These are phyloP conservation scores for Metschnikowia rubicola DNA, from an alignment of 805 yeast genomes.

Conservation along the genomic window DNA sequence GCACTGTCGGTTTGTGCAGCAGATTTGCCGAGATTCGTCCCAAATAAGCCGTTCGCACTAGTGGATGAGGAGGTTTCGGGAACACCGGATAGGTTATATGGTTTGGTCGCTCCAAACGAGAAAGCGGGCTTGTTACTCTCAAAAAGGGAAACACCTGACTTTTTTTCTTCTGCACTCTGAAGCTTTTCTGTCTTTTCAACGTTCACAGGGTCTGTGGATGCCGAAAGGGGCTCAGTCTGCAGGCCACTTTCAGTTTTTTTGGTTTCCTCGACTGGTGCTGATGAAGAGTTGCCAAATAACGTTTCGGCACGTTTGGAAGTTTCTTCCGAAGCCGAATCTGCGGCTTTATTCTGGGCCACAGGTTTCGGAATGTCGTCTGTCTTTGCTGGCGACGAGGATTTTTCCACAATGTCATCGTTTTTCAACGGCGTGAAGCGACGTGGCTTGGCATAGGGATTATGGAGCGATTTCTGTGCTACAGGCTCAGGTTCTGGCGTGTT, in stretches of 20 bases:
- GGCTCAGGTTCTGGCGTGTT: neutral
- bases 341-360: slow-evolving; percentile 31
- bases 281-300: neutral
- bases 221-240: neutral
- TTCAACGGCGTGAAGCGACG: slow-evolving; percentile 10
- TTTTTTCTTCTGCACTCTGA: too few relatives aligned
- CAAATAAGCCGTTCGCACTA: too few relatives aligned
- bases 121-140: neutral
- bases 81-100: neutral
- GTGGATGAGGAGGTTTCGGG: too few relatives aligned
- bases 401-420: slow-evolving; percentile 5
- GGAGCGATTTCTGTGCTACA: slow-evolving; percentile 10
- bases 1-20: too few relatives aligned
- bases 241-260: neutral
- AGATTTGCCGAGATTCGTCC: too few relatives aligned
- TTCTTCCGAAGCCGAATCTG: slow-evolving; percentile 16
- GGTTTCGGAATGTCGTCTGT: slow-evolving; percentile 39
- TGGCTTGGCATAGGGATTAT: slow-evolving; percentile 15
- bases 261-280: neutral
- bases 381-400: slow-evolving; percentile 1
- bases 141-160: too few relatives aligned
- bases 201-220: neutral
- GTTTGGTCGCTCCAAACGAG: neutral
- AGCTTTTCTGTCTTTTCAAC: neutral
- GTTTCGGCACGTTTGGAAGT: neutral